These are phyloP conservation scores for Aeschynomene evenia DNA, from an alignment of 306 rosid genomes.

Conservation along the genomic window DNA sequence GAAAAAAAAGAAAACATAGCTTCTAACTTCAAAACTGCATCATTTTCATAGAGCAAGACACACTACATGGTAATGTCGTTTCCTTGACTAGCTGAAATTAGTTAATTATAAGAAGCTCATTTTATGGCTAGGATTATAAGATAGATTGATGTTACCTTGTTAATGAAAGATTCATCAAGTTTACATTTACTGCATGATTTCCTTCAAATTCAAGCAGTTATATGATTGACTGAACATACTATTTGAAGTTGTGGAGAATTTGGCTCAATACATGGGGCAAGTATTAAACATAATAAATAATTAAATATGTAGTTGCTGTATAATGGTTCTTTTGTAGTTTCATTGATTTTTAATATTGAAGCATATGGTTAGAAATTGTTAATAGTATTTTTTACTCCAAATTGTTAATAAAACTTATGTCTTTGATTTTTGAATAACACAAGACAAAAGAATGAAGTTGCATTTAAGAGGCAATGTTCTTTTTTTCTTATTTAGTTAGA, in stretches of 20 bases:
- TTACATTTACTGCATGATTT: conserved; percentile 35
- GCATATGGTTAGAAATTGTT: conserved; percentile 3
- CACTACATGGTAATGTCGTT: conserved; percentile 83
- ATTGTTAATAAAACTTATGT: too few relatives aligned
- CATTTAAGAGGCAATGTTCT: too few relatives aligned
- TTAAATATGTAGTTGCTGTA: background rate
- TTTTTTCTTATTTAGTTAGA: too few relatives aligned
- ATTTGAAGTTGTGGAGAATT: background rate
- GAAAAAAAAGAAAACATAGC: too few relatives aligned
- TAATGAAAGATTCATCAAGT: conserved; percentile 82
- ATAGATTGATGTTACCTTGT: conserved; percentile 19
- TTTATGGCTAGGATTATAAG: conserved; percentile 5
- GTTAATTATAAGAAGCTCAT: background rate
- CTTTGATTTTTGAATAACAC: too few relatives aligned
- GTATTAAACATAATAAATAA: conserved; percentile 7
- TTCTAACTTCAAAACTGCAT: too few relatives aligned
- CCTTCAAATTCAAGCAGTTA: conserved; percentile 22
- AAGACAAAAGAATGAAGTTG: too few relatives aligned
- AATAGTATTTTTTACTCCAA: too few relatives aligned
- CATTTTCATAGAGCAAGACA: too few relatives aligned
- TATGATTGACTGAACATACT: conserved; percentile 13
- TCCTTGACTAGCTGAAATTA: background rate
- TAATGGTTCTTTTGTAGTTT: background rate
- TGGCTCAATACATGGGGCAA: conserved; percentile 4
- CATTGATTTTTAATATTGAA: conserved; percentile 17